Base-by-base conservation (phyloP, 2,329 filamentous ascomycete species). In the Cordyceps sp. region DNA sequence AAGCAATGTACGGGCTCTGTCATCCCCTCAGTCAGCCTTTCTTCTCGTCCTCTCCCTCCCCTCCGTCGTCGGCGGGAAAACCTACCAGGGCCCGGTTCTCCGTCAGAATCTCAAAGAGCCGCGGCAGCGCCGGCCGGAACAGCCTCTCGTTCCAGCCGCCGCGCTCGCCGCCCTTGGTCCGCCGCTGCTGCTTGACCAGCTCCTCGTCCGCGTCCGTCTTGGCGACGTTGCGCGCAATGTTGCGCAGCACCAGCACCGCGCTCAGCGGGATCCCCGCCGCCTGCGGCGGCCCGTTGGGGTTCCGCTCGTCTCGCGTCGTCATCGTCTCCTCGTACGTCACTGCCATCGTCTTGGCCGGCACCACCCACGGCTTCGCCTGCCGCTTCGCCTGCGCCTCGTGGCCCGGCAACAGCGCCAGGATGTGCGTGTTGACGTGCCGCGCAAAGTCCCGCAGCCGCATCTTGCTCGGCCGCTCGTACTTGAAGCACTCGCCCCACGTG, bases 211-310 rank as follows among this genome's bases (percentile, higher is more conserved):
- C 60, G 32, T 69, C 64, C 8, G 69, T 74, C 59, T 74, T 75
- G 44, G 64, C 56, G 14, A 73, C 59, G 43, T 78, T 80, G 40
- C 64, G 66, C 10, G 81, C 81, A 37, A 90, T 71, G 48, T 90
- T 90, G 20, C 82, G 70, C 29, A 90, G 63, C 23, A 90, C 78
- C 19, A 88, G 62, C 12, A 79, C 75, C 3, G 79, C 78, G 33
- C 78, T 81, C 6, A 88, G 62, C n/a, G 82, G 79, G 23, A 88
- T 75, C 5, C 82, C 82, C 1, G 77, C 78, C 3, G 81, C 76
- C 45, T 84, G 69, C 3, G 64, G 58, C 5, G 64, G 56, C 8
- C 61, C 61, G 37, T 73, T 67, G 10, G 66, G 64, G 38, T 72
- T 71, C 29, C 64, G 58, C 47, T 73, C 69, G 42, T 74, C 69